phyloP scores from a whole-genome alignment of 805 yeast genomes.

The Blastobotrys mokoenaii region DNA sequence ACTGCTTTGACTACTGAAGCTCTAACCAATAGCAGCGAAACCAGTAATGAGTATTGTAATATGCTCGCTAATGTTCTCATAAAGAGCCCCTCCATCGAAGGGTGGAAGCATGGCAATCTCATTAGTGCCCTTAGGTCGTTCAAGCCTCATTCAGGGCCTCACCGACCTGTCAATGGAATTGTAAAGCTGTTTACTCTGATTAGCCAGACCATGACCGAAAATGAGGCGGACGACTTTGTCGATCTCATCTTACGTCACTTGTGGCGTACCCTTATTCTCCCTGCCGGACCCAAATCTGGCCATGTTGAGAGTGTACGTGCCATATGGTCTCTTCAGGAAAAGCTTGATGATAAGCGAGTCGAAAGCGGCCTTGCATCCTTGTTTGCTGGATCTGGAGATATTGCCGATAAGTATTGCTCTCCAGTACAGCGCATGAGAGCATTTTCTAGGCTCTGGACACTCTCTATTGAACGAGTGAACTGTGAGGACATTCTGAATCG shows the following conservation, averaged over 20 bases:
- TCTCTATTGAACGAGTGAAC: conserved; percentile 44
- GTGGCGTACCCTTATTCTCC: conserved; percentile 1
- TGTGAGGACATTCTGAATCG: conserved; percentile 23
- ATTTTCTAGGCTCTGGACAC: conserved; percentile 66
- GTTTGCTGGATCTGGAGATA: conserved; percentile 32
- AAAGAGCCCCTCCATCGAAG: conserved; percentile 37
- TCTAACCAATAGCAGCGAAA: neutral
- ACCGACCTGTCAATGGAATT: neutral
- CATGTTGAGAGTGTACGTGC: conserved; percentile 67
- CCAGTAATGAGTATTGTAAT: neutral
- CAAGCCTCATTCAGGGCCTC: neutral
- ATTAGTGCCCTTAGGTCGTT: conserved; percentile 20
- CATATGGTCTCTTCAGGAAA: conserved; percentile 50
- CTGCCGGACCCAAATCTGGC: too few relatives aligned
- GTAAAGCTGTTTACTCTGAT: neutral
- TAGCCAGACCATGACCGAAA: neutral
- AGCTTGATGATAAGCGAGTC: conserved; percentile 43
- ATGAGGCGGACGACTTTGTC: conserved; percentile 33
- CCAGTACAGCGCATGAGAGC: conserved; percentile 38
- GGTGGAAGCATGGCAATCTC: conserved; percentile 32
- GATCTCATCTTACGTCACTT: neutral
- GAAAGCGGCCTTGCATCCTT: conserved; percentile 66
- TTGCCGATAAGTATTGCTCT: conserved; percentile 17
- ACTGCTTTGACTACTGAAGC: neutral
- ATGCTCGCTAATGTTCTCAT: conserved; percentile 29